Evolutionary conservation across 305 asterid species (phyloP), one percentile per base, ranked within the genome.

Genomic region (Caryopteris hybrid): DNA sequence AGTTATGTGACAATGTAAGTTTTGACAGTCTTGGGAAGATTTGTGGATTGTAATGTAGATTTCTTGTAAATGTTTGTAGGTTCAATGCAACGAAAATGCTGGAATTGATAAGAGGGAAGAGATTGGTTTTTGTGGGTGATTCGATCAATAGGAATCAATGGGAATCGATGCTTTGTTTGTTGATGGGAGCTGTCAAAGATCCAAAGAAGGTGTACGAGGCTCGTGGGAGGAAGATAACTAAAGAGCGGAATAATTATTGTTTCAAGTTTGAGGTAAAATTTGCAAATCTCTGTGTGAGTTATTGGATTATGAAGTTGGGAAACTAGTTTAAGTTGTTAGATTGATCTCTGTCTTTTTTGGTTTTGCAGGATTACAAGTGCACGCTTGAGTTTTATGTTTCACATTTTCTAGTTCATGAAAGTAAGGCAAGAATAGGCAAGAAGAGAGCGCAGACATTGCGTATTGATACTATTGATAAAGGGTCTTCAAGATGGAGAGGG

Each of bases 121-220:
- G 99, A 72, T 62, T 94, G 70, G 97, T 91, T 8, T 91, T 94
- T 65, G 89, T 88, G 22, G 99, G 99, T 0, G 98, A 94, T 80
- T 94, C 99, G 3, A 68, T 91, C 47, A 94, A 94, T 67, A 82
- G 97, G 71, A 94, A 94, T 51, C 97, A 94, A 58, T 91, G 97
- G 99, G 98, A 94, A 36, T 94, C 98, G 27, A 87, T 89, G 98
- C 79, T 94, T 39, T 94, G 98, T 74, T 73, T 94, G 85, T 72
- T 94, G 79, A 79, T 82, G 85, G 82, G 93, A 76, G 96, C 80
- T 6, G 78, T 91, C 41, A 78, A 79, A 47, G 97, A 91, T 78
- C 96, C 89, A n/a, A 86, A 66, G 80, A 91, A 78, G 80, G 98
- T 91, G 7, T 87, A 87, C 13, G 98, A 94, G 84, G 77, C 90